Base-by-base conservation (phyloP, 768 basidiomycete species). In the Arthromyces matolae region DNA sequence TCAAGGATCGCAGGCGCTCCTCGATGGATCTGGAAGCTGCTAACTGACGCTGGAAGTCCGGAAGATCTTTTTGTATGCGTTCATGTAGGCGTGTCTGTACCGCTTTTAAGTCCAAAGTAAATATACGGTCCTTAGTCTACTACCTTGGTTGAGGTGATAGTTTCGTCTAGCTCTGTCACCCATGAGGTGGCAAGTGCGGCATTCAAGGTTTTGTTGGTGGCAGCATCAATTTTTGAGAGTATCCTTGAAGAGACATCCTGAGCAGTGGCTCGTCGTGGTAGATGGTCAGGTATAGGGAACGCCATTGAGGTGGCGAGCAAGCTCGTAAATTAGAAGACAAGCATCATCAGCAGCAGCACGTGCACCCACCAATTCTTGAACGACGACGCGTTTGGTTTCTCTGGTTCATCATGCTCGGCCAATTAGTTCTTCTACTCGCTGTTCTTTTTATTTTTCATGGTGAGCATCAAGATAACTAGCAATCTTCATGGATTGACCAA, bases 81-180 rank as follows among this genome's bases (percentile, higher is more conserved):
- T 86, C 81, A 55, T 86, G 82, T 54, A 95, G 82, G 57, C 72
- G 77, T 57, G 73, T 69, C 82, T 92, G 65, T 31, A 56, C 53
- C 36, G 54, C 49, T 1, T 25, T 25, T 49, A 42, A 49, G 48
- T 22, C 42, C 22, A 9, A 4, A 34, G 47, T 22, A 43, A 24
- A 42, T 27, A 31, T 13, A 24, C 48, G 40, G 22, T 43, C 13
- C 23, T 36, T 34, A 20, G 14, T 42, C 38, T 43, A 51, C 66
- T 59, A 90, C 92, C 73, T 89, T 88, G 9, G 86, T 89, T 28
- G 71, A 68, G 19, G 68, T 67, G 50, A 93, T 87, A 10, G 83
- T 80, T 37, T 78, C 74, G 55, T 93, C 82, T 23, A 95, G 72
- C 60, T 89, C 85, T 1, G 68, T 61, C 31, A 89, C 68, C 87